Evolutionary conservation across 257 asterid species (phyloP).

Genomic region (Solanum tacnaense): DNA sequence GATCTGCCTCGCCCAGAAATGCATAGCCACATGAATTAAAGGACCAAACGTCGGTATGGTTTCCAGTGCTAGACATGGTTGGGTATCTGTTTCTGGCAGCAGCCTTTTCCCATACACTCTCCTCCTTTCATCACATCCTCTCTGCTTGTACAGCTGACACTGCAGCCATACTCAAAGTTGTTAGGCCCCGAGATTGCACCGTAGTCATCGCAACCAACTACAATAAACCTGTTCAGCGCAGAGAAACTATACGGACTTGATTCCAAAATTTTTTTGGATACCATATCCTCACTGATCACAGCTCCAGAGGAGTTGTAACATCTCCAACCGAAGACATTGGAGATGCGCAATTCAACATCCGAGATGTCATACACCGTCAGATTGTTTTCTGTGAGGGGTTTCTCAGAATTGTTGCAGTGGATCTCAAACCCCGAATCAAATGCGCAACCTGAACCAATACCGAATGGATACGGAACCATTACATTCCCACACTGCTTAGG

Average conservation of each 20-base stretch:
- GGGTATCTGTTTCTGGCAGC: slow-evolving; percentile 4
- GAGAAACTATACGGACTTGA: slow-evolving; percentile 8
- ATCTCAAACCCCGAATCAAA: slow-evolving; percentile 9
- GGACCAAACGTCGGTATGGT: background rate
- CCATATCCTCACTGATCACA: no score
- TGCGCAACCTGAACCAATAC: slow-evolving; percentile 34
- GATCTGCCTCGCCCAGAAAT: slow-evolving; percentile 2
- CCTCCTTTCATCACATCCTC: background rate
- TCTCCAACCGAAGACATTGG: slow-evolving; percentile 13
- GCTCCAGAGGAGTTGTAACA: slow-evolving; percentile 47
- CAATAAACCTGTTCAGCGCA: background rate
- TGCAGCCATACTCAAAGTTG: background rate
- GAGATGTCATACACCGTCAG: slow-evolving; percentile 34
- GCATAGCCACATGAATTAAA: slow-evolving; percentile 3
- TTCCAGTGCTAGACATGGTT: background rate
- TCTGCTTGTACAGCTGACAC: background rate
- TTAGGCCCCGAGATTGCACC: background rate
- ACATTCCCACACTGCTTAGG: slow-evolving; percentile 29
- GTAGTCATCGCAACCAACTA: background rate
- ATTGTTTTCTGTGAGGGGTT: no score
- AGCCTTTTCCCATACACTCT: slow-evolving; percentile 3
- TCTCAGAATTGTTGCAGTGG: no score
- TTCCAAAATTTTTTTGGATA: no score
- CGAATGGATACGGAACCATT: slow-evolving; percentile 40
- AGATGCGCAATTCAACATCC: slow-evolving; percentile 33